phyloP scores from a whole-genome alignment of 495 filamentous ascomycete species.

The Aspergillus homomorphus region DNA sequence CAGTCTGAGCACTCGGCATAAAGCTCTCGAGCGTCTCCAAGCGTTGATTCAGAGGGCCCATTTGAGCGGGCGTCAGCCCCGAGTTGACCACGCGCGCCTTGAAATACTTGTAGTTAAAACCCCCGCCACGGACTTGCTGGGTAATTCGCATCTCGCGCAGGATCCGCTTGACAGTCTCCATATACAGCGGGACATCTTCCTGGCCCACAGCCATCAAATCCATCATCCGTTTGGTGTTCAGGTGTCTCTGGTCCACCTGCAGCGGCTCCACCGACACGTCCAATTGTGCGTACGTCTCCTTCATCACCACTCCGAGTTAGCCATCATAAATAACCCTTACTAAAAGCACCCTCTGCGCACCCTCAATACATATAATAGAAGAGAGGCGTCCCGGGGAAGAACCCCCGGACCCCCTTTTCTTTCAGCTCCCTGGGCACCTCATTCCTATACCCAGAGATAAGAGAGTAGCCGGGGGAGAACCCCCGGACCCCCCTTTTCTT shows the following conservation, averaged over 20 bases:
- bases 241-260: constrained; percentile 53
- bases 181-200: constrained; percentile 57
- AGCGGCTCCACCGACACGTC: constrained; percentile 52
- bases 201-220: constrained; percentile 64
- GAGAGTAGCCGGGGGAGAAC: too few relatives aligned
- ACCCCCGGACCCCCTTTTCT: too few relatives aligned
- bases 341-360: too few relatives aligned
- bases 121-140: constrained; percentile 33
- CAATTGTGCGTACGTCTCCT: constrained; percentile 27
- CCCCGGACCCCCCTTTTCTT: too few relatives aligned
- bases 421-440: too few relatives aligned
- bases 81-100: constrained; percentile 31
- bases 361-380: too few relatives aligned
- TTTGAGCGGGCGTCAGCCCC: constrained; percentile 42
- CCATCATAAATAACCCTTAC: too few relatives aligned
- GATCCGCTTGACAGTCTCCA: constrained; percentile 54
- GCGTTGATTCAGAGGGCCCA: constrained; percentile 51
- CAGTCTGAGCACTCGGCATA: too few relatives aligned
- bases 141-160: constrained; percentile 56
- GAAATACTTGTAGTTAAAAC: constrained; percentile 57
- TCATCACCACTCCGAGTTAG: too few relatives aligned
- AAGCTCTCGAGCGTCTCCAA: constrained; percentile 58
- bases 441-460: too few relatives aligned
- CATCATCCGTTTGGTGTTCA: constrained; percentile 63
- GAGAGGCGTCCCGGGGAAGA: too few relatives aligned